Evolutionary conservation across 306 rosid genomes (phyloP), one percentile per base, ranked within the genome.

Genomic region (Begonia peltatifolia): DNA sequence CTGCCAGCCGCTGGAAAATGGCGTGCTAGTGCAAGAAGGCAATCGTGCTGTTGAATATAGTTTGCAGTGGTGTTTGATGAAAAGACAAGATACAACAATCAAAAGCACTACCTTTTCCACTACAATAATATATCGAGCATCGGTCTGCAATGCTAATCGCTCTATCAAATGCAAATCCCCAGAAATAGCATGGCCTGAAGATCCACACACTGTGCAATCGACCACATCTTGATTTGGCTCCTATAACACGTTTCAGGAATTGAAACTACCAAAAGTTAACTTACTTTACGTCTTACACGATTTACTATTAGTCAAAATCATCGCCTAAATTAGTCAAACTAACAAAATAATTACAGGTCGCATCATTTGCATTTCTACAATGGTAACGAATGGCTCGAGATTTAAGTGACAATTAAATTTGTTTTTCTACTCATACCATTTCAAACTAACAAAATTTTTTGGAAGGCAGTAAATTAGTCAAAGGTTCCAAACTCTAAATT

Each of bases 101-200:
- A 44, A 44, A 44, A 44, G 48, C 12, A 44, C 12, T 55, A 85
- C 97, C 90, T 89, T 89, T 64, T 89, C 95, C 41, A 84, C 84
- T 48, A 89, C 61, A 61, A 89, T 80, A 66, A 85, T 56, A 63
- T 89, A 89, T 61, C 95, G 80, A 30, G 95, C 95, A 67, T 85
- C 97, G 4, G 84, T 59, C 70, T 62, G 65, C 66, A 85, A 49
- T 60, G 62, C 44, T 60, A 80, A 50, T 18, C 61, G 78, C 38
- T 76, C 73, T 57, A 90, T 55, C 76, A 67, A 58, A 69, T 73
- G 64, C 68, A 90, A 54, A 73, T 90, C 90, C 17, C 95, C 92
- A 16, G 95, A 74, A 61, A 90, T 80, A 55, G 76, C 46, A 66
- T 70, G 73, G 63, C 95, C 95, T 12, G 95, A 78, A 54, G 92